Base-by-base conservation (phyloP, 1,284 basidiomycete genomes). In the Phylloboletellus chloephorus region DNA sequence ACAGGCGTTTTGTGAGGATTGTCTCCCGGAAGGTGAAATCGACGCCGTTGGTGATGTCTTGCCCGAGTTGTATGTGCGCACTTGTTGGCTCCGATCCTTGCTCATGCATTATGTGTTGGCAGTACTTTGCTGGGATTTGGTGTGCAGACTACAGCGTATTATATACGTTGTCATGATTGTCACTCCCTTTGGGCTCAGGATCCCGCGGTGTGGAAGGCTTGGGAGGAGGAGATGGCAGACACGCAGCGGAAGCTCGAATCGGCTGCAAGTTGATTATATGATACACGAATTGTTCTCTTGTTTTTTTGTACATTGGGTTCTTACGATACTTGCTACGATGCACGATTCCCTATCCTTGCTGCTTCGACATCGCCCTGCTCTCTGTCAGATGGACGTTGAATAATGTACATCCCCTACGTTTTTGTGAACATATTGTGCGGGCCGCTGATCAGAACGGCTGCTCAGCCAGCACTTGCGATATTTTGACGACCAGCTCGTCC, bases 1-100 rank as follows among this genome's bases (percentile, higher is more conserved):
- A 11, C 61, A 69, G 41, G 73, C 79, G 2, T 76, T 71, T 45
- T 81, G 78, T 56, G 76, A 79, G 44, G 78, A 80, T 49, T 80
- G 78, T 52, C 46, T 80, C 24, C 68, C 73, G 3, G 50, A 58
- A 6, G 72, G 68, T 9, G 69, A 74, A 5, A 61, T 76, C 23
- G 67, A 71, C 19, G 65, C 70, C 9, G 56, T 80, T 23, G 78
- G 78, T 2, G 74, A 77, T 4, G 57, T 58, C 3, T 49, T 80
- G 10, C 78, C 78, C 7, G 76, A 79, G 56, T 74, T 78, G 75
- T 76, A 49, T 39, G 72, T 67, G 20, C 15, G 32, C 37, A 17
- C 9, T 15, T 21, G 31, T 33, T 16, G 19, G 23, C 30, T 29
- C 40, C 16, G 31, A 50, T 33, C 5, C 3, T 29, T 13, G 17